These are phyloP conservation scores for Oxyria digyna DNA, from an alignment of 148 eudicot species.

Conservation along the genomic window DNA sequence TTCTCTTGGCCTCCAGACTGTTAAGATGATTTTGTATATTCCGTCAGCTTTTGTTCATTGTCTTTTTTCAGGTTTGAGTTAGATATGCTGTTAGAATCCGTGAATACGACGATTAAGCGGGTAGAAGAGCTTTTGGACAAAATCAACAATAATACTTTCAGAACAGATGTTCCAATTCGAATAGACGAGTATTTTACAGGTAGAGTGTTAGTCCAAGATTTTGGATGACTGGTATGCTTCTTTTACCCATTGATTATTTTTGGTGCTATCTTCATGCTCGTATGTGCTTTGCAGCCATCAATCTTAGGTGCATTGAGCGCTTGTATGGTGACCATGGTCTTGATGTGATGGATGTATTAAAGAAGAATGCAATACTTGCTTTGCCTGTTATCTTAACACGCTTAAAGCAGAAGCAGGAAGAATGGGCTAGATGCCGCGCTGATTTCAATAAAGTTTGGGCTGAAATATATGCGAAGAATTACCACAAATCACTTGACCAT, in stretches of 20 bases:
- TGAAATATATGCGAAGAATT: slow-evolving; percentile 77
- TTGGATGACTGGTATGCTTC: background rate
- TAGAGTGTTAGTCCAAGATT: slow-evolving; percentile 11
- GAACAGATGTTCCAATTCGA: slow-evolving; percentile 42
- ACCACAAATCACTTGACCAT: slow-evolving; percentile 92
- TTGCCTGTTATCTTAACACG: slow-evolving; percentile 88
- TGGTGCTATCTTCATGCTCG: background rate
- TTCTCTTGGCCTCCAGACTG: background rate
- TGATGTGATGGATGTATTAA: slow-evolving; percentile 79
- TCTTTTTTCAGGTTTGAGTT: slow-evolving; percentile 64
- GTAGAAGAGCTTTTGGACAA: slow-evolving; percentile 74
- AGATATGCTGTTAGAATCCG: slow-evolving; percentile 88
- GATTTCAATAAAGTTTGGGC: slow-evolving; percentile 91
- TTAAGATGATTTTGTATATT: background rate
- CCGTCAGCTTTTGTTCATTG: background rate
- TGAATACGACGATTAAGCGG: slow-evolving; percentile 55
- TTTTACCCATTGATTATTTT: background rate
- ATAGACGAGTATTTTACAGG: slow-evolving; percentile 68
- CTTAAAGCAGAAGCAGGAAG: slow-evolving; percentile 93
- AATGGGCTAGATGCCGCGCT: slow-evolving; percentile 80
- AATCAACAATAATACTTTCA: slow-evolving; percentile 36
- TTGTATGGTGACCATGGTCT: slow-evolving; percentile 94
- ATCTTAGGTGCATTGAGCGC: slow-evolving; percentile 81
- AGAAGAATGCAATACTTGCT: slow-evolving; percentile 60
- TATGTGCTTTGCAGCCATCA: slow-evolving; percentile 38